A percentile compares a stretch with the other conserved stretches of the same genome.
phyloP scores from a whole-genome alignment of 116 monocot species.

The Trichopus zeylanicus region DNA sequence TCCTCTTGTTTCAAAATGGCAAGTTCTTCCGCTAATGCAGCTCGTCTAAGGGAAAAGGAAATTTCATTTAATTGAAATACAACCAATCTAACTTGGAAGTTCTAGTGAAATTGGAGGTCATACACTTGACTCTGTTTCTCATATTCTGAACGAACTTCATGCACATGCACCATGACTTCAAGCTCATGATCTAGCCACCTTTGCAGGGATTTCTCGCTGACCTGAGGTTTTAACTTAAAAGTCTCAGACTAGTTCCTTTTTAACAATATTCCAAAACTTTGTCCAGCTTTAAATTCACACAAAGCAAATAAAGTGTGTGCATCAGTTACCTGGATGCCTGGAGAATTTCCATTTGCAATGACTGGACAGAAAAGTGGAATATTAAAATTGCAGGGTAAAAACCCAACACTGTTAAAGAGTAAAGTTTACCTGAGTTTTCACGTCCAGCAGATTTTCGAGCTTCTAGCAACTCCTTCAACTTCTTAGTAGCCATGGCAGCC shows the following conservation, averaged over 20 bases:
- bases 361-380: conserved; percentile 20
- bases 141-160: conserved; percentile 92
- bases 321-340: conserved; percentile 36
- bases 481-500: conserved; percentile 97
- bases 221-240: conserved; percentile 51
- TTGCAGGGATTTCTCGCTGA: conserved; percentile 85
- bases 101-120: neutral
- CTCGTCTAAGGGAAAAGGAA: conserved; percentile 40
- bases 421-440: conserved; percentile 50
- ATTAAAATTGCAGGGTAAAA: neutral
- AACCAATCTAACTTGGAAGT: neutral
- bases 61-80: conserved; percentile 3
- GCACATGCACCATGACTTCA: conserved; percentile 89
- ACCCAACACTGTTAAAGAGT: neutral
- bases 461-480: conserved; percentile 91
- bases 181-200: conserved; percentile 95
- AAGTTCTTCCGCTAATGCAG: conserved; percentile 81
- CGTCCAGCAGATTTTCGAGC: conserved; percentile 67
- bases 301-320: neutral
- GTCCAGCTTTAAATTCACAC: neutral
- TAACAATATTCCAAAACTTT: no score
- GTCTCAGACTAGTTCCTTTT: no score
- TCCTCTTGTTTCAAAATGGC: conserved; percentile 65
- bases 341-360: conserved; percentile 53
- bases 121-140: conserved; percentile 99